A percentile compares a stretch with the other conserved stretches of the same genome.
phyloP scores from a whole-genome alignment of 2,329 filamentous ascomycete species.

The Colletotrichum sp. region DNA sequence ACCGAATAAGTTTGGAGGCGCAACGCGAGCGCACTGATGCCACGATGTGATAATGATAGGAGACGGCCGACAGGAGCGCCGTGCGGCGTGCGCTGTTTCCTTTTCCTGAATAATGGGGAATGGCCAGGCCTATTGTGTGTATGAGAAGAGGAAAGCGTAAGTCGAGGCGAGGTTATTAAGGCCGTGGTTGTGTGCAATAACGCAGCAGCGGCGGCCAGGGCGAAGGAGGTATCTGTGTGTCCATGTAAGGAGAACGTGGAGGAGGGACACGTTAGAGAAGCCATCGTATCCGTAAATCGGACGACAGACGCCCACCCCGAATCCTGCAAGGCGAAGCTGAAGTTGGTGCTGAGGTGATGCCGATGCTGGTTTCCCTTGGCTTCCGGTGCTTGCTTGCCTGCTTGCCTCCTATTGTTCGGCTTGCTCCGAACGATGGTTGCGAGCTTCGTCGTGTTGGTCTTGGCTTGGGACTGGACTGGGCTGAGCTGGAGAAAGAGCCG shows the following conservation, averaged over 20 bases:
- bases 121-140: not conserved
- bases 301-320: not conserved
- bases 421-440: not conserved
- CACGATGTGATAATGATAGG: not conserved
- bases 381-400: not conserved
- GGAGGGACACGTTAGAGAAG: not conserved
- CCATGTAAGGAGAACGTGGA: not conserved
- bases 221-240: not conserved
- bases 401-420: not conserved
- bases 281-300: not conserved
- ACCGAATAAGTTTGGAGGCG: constrained; percentile 15
- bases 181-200: not conserved
- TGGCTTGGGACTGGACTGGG: not conserved
- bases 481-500: not conserved
- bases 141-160: not conserved
- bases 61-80: not conserved
- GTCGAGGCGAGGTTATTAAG: not conserved
- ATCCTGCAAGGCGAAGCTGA: not conserved
- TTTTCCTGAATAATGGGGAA: not conserved
- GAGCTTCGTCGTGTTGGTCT: not conserved
- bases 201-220: not conserved
- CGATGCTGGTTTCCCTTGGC: not conserved
- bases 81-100: constrained; percentile 3
- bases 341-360: not conserved
- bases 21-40: constrained; percentile 16